Percentiles rank a stretch among this genome's conserved stretches.
These are phyloP conservation scores for Alternaria sp. DNA, from an alignment of 2,329 filamentous ascomycete species.

Conservation along the genomic window DNA sequence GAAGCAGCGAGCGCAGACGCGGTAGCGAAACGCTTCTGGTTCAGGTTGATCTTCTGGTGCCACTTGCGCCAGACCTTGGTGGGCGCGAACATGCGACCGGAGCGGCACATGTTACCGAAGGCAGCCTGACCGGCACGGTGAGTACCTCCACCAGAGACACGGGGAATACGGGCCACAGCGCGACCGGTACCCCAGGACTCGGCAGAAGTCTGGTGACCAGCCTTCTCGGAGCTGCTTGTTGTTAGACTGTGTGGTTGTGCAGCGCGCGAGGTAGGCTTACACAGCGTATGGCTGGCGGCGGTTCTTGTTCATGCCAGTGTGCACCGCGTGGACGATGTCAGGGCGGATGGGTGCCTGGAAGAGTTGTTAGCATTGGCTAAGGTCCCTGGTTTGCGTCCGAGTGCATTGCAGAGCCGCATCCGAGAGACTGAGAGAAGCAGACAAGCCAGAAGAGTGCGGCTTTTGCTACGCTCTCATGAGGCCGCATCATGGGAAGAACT, in stretches of 20 bases:
- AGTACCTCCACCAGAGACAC: slow-evolving; percentile 99
- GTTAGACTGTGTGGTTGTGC: slow-evolving; percentile 22
- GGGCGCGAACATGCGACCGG: slow-evolving; percentile 99
- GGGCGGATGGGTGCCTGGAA: slow-evolving; percentile 83
- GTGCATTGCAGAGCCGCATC: neutral
- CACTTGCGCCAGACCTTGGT: slow-evolving; percentile 99
- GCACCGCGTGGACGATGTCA: slow-evolving; percentile 98
- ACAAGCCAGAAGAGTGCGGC: neutral
- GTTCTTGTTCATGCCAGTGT: slow-evolving; percentile 99
- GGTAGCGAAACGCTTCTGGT: slow-evolving; percentile 98
- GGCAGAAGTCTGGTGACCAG: slow-evolving; percentile 99
- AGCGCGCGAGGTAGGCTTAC: slow-evolving; percentile 57
- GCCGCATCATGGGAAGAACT: slow-evolving; percentile 1
- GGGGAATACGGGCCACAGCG: slow-evolving; percentile 99
- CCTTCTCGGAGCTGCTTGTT: slow-evolving; percentile 75
- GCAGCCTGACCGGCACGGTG: slow-evolving; percentile 99
- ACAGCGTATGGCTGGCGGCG: slow-evolving; percentile 99
- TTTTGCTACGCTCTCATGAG: slow-evolving; percentile 3
- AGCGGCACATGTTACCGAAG: slow-evolving; percentile 99
- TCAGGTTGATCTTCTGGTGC: slow-evolving; percentile 99
- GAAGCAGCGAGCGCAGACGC: slow-evolving; percentile 97
- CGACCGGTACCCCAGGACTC: slow-evolving; percentile 99
- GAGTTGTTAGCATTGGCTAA: slow-evolving; percentile 14
- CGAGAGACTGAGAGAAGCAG: slow-evolving; percentile 4
- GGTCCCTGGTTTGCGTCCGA: neutral